Conservation (phyloP, 345 rosid species). For the Viola odorata region DNA sequence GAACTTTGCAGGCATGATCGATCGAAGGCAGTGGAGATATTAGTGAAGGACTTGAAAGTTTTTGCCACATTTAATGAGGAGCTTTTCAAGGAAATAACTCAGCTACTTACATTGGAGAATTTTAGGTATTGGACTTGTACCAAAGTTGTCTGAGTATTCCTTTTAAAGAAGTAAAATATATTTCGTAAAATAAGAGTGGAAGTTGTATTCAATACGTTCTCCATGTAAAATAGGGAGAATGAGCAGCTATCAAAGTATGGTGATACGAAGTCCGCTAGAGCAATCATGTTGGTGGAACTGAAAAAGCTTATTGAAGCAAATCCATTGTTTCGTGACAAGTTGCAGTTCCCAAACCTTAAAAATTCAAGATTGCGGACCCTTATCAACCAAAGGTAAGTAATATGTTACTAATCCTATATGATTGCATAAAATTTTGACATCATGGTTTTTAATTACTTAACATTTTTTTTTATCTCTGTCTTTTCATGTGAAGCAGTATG, state of each 20-base stretch:
- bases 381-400: conserved; percentile 81
- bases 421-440: no score
- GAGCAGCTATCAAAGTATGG: conserved; percentile 97
- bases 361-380: conserved; percentile 86
- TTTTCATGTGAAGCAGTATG: no score
- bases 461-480: no score
- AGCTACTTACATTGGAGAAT: conserved; percentile 84
- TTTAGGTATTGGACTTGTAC: conserved; percentile 46
- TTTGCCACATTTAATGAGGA: conserved; percentile 95
- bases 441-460: no score
- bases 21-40: conserved; percentile 87
- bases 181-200: background rate
- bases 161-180: background rate
- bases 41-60: conserved; percentile 93
- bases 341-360: conserved; percentile 91
- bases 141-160: background rate
- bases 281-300: conserved; percentile 94
- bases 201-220: conserved; percentile 5
- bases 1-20: conserved; percentile 70
- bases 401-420: background rate
- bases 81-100: conserved; percentile 94
- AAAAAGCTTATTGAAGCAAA: conserved; percentile 99
- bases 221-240: conserved; percentile 63
- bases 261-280: conserved; percentile 94
- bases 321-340: conserved; percentile 90